phyloP scores from a whole-genome alignment of 768 basidiomycete species.

The Hygrocybe punicea region DNA sequence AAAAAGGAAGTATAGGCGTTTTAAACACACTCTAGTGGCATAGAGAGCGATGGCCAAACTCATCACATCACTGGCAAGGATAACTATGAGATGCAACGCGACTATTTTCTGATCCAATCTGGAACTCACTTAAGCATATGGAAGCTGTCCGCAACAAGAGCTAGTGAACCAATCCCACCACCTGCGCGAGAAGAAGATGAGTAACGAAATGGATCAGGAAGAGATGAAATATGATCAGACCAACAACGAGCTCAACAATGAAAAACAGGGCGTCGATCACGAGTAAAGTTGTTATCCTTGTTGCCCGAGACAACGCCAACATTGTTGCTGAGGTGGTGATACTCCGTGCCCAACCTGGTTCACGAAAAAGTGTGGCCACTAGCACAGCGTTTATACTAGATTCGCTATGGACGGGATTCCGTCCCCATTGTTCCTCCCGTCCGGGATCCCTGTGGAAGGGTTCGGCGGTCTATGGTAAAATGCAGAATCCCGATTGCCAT shows the following conservation, averaged over 20 bases:
- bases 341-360: too few relatives aligned
- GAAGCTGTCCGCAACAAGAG: constrained; percentile 94
- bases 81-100: constrained; percentile 51
- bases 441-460: too few relatives aligned
- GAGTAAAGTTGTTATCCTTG: constrained; percentile 72
- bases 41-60: constrained; percentile 93
- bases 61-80: constrained; percentile 84
- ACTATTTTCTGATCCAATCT: constrained; percentile 1
- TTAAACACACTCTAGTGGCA: constrained; percentile 67
- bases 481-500: too few relatives aligned
- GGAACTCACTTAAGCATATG: constrained; percentile 97
- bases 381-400: too few relatives aligned
- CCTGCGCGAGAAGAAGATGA: constrained; percentile 42
- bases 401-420: too few relatives aligned
- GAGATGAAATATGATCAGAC: constrained; percentile 35
- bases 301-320: constrained; percentile 61
- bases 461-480: too few relatives aligned
- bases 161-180: constrained; percentile 93
- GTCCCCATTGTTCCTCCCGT: too few relatives aligned
- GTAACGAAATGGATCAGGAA: neutral
- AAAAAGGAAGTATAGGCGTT: constrained; percentile 23
- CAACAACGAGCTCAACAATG: constrained; percentile 78
- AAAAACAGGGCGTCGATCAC: constrained; percentile 86
- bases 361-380: too few relatives aligned
- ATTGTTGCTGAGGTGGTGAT: neutral